phyloP scores from a whole-genome alignment of 2,329 filamentous ascomycete genomes.

The Neofusicoccum laricinum region DNA sequence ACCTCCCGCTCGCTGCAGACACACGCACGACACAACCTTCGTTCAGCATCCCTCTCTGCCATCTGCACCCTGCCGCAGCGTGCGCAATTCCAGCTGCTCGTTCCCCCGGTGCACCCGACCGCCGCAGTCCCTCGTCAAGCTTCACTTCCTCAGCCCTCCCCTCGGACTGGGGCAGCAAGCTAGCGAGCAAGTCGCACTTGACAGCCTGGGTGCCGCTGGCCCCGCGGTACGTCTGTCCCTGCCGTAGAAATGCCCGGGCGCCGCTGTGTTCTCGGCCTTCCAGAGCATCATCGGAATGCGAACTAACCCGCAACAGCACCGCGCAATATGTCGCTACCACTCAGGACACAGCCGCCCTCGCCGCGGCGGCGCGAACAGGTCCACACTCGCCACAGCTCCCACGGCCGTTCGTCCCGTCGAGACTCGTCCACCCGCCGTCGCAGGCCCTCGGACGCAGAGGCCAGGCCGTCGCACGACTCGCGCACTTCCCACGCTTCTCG shows the following conservation, averaged over 20 bases:
- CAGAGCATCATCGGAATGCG: conserved; percentile 16
- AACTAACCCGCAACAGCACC: conserved; percentile 17
- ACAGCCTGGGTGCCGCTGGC: not conserved
- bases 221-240: conserved; percentile 1
- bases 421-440: conserved; percentile 68
- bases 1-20: conserved; percentile 8
- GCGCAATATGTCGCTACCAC: conserved; percentile 47
- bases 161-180: not conserved
- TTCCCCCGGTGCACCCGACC: not conserved
- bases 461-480: conserved; percentile 46
- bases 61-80: not conserved
- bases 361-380: conserved; percentile 42
- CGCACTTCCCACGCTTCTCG: conserved; percentile 19
- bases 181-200: not conserved
- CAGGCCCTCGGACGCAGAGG: conserved; percentile 68
- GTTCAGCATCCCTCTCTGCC: not conserved
- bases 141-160: not conserved
- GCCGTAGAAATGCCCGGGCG: not conserved
- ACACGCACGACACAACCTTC: conserved; percentile 3
- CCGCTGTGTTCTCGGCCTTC: not conserved
- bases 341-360: conserved; percentile 62
- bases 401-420: conserved; percentile 50
- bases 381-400: conserved; percentile 2
- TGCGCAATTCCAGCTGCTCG: not conserved
- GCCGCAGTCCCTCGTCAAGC: not conserved